Base-by-base conservation (phyloP, 108 stramenopile species). In the Conticribra guillardii region DNA sequence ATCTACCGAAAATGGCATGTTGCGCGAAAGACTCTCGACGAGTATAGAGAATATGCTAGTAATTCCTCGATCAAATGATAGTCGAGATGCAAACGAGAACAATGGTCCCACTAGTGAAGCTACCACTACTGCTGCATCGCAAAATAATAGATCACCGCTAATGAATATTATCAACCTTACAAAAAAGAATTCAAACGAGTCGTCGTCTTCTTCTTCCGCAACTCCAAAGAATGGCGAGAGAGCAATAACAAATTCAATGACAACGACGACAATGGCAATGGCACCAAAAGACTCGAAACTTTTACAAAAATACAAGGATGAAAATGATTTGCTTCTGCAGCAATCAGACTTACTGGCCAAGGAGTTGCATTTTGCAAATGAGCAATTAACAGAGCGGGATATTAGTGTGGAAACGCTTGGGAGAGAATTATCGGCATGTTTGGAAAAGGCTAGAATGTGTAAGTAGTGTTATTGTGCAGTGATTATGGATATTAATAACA, bases 261-360 rank as follows among this genome's bases (percentile, higher is more conserved):
- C n/a, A n/a, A n/a, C n/a, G n/a, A n/a, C n/a, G n/a, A n/a, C n/a
- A n/a, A n/a, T n/a, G n/a, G n/a, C n/a, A n/a, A n/a, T n/a, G n/a
- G n/a, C n/a, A n/a, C n/a, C n/a, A n/a, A n/a, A 27, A 24, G 28
- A 24, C 14, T 23, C 17, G 21, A 29, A 51, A 45, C 24, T 50
- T 14, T 33, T 59, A 1, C 18, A 58, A 41, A 75, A 62, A 32
- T 46, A 52, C 59, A 77, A 64, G 45, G 76, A 69, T 19, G 69
- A 79, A 50, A 79, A 71, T 24, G 34, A 49, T 15, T 4, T 79
- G 0, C 41, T 79, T 15, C 63, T 57, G 24, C 69, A 71, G 50
- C 77, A 79, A 52, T 27, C 77, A 2, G 69, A 79, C 0, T 46
- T 79, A 26, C 34, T 79, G 9, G 58, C 64, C 4, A 66, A 65